Evolutionary conservation across 2,329 filamentous ascomycete species (phyloP).

Genomic region (Aspergillus sp.): DNA sequence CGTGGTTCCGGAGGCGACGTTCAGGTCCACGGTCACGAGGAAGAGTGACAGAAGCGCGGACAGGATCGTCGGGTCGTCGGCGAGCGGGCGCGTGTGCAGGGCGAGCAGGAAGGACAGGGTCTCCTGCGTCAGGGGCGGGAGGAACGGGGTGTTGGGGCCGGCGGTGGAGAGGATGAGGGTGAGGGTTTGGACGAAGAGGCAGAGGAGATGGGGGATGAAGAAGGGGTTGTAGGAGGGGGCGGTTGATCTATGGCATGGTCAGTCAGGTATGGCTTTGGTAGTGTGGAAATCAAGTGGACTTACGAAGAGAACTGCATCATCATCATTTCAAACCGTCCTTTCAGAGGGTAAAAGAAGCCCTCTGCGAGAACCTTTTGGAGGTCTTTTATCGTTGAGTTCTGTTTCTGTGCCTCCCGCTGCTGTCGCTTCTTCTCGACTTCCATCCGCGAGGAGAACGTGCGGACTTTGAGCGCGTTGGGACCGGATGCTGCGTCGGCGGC

Average conservation of each 20-base stretch:
- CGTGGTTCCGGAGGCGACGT: constrained; percentile 40
- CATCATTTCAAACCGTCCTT: constrained; percentile 65
- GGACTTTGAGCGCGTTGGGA: constrained; percentile 76
- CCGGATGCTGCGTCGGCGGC: constrained; percentile 73
- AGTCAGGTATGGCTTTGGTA: not conserved
- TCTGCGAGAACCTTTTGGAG: constrained; percentile 66
- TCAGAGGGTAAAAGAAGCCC: constrained; percentile 79
- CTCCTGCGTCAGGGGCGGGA: constrained; percentile 74
- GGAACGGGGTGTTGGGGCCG: constrained; percentile 64
- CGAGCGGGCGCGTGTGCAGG: constrained; percentile 45
- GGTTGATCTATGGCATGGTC: constrained; percentile 19
- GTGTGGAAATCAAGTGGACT: constrained; percentile 6
- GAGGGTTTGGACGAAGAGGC: constrained; percentile 76
- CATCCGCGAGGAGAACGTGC: constrained; percentile 75
- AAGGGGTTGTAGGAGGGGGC: constrained; percentile 48
- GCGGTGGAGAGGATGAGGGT: constrained; percentile 73
- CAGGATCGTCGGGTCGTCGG: constrained; percentile 57
- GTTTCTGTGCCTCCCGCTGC: constrained; percentile 35
- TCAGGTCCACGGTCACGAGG: constrained; percentile 72
- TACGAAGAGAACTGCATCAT: constrained; percentile 45
- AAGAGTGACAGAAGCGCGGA: constrained; percentile 70
- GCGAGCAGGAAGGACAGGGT: constrained; percentile 73
- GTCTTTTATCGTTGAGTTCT: constrained; percentile 60
- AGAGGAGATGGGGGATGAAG: constrained; percentile 64
- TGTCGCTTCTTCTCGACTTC: constrained; percentile 49